A percentile compares a stretch with the other conserved stretches of the same genome.
Evolutionary conservation across 768 basidiomycete genomes (phyloP).

Genomic region (Pisolithus orientalis): DNA sequence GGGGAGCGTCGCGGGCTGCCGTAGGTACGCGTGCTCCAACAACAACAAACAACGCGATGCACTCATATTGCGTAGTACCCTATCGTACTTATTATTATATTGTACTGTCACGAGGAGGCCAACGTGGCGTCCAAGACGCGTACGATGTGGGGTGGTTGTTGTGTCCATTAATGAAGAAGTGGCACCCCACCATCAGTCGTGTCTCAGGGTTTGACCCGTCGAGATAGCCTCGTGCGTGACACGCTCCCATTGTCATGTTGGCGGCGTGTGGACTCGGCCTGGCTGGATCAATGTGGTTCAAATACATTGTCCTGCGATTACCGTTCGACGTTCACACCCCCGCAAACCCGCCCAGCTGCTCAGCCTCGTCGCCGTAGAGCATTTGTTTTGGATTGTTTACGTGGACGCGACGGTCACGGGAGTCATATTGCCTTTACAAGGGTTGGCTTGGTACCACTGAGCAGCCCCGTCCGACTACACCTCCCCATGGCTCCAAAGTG

Average conservation of each 20-base stretch:
- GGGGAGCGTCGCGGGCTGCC: conserved; percentile 8
- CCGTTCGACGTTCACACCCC: not conserved
- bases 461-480: not conserved
- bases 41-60: conserved; percentile 35
- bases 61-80: not conserved
- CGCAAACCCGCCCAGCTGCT: not conserved
- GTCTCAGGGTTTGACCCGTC: not conserved
- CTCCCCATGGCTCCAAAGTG: conserved; percentile 41
- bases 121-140: not conserved
- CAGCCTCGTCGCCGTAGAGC: not conserved
- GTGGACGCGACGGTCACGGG: conserved; percentile 32
- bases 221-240: conserved; percentile 14
- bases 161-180: not conserved
- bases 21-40: conserved; percentile 34
- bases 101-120: no score
- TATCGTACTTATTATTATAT: not conserved
- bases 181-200: conserved; percentile 1
- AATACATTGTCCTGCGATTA: not conserved
- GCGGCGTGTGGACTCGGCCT: not conserved
- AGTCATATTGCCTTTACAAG: conserved; percentile 28
- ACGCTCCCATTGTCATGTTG: conserved; percentile 6
- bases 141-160: not conserved
- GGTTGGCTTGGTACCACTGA: no score
- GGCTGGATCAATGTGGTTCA: not conserved
- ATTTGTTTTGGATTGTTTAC: conserved; percentile 20